A percentile compares a stretch with the other conserved stretches of the same genome.
These are phyloP conservation scores for Ensete ventricosum DNA, from an alignment of 176 grass and related monocot species.

Conservation along the genomic window DNA sequence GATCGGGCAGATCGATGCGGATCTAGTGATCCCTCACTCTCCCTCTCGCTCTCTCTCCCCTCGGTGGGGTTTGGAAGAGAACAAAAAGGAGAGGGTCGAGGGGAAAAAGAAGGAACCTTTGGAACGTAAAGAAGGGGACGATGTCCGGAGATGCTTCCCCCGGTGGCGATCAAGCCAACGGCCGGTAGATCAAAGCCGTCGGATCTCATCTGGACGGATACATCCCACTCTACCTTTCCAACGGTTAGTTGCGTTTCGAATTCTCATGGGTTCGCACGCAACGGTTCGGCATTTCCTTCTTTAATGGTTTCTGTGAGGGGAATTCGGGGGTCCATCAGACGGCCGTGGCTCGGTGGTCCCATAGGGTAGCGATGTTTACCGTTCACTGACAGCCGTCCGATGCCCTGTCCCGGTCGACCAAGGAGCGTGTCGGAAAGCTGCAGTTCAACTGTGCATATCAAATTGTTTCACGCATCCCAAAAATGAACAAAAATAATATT, in stretches of 20 bases:
- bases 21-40: not conserved
- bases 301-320: not conserved
- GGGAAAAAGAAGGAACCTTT: not conserved
- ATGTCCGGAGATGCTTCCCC: constrained; percentile 27
- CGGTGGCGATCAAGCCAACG: constrained; percentile 10
- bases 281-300: not conserved
- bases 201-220: not conserved
- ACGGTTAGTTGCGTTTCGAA: constrained; percentile 16
- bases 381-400: not conserved
- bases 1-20: not conserved
- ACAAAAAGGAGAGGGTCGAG: not conserved
- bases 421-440: too few species aligned
- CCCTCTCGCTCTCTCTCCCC: not conserved
- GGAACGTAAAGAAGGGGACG: constrained; percentile 8
- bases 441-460: too few species aligned
- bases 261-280: not conserved
- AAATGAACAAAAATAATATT: too few species aligned
- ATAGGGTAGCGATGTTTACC: not conserved
- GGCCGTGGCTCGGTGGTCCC: not conserved
- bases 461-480: too few species aligned
- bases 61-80: not conserved
- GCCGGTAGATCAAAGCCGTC: constrained; percentile 1
- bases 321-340: not conserved
- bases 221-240: not conserved
- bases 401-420: too few species aligned